Evolutionary conservation across 306 rosid genomes (phyloP), one percentile per base, ranked within the genome.

Genomic region (Ceratonia siliqua): DNA sequence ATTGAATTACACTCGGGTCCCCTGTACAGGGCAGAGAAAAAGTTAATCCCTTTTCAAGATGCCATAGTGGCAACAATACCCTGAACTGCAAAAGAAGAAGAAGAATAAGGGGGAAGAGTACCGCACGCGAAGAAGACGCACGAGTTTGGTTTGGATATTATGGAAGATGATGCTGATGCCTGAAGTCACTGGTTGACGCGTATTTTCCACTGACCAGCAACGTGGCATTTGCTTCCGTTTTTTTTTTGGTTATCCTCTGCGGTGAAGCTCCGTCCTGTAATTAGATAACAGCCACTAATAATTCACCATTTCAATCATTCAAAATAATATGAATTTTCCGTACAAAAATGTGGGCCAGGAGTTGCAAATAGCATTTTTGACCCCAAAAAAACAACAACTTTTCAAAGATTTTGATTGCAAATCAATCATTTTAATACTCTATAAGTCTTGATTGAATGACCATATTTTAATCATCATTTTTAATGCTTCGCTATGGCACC

Each of bases 1-100:
- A 55, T 5, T 17, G 66, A 75, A 54, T 75, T 57, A 75, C 73
- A 74, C 38, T 8, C 21, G 21, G 45, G 4, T n/a, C 38, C 22
- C 25, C 42, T 14, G 38, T 5, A 12, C 57, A 56, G 12, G 42
- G 72, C 56, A 14, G 64, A 49, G 24, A 15, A 66, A 27, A 61
- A 58, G 21, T 57, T 33, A 2, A 41, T 24, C 9, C 28, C 30
- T 30, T 52, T 15, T 21, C 27, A 28, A 27, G 33, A 30, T 1
- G 49, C 11, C 33, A 17, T 13, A 46, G 24, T 61, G 65, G 5
- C 36, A 13, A 24, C 10, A 59, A 70, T 14, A 32, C 42, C 3
- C 18, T 8, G 27, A 41, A 33, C 9, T 4, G 21, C 12, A 25
- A 35, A 58, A 67, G 20, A 24, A 39, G 32, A 35, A 1, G 0